phyloP scores from a whole-genome alignment of 2,329 filamentous ascomycete genomes.

The Penicillium fuscoglaucum region DNA sequence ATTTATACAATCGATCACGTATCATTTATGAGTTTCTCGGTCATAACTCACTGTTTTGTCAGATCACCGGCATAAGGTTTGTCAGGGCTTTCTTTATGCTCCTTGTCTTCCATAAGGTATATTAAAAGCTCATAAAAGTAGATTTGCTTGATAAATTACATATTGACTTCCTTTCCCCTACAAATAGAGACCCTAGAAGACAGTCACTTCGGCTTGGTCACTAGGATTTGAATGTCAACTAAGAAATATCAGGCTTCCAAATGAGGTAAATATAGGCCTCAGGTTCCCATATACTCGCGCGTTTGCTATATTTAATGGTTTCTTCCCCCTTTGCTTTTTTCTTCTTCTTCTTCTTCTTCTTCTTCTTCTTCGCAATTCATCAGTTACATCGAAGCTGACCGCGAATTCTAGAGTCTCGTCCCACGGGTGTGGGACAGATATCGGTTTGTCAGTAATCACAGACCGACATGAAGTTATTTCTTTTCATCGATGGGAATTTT shows the following conservation, averaged over 20 bases:
- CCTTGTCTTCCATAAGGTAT: not conserved
- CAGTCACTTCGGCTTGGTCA: too few species aligned
- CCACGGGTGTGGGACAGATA: too few species aligned
- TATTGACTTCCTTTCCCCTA: not conserved
- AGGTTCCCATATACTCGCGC: not conserved
- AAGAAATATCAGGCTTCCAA: not conserved
- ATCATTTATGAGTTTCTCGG: not conserved
- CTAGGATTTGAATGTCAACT: too few species aligned
- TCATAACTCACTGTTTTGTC: not conserved
- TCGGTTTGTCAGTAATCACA: too few species aligned
- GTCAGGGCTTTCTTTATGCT: not conserved
- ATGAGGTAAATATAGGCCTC: not conserved
- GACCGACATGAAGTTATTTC: too few species aligned
- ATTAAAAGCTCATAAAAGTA: not conserved
- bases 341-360: not conserved
- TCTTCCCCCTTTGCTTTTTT: not conserved
- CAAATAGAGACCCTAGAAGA: not conserved
- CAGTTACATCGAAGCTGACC: too few species aligned
- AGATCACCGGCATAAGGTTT: not conserved
- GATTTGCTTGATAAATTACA: not conserved
- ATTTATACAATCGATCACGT: not conserved
- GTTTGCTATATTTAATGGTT: not conserved
- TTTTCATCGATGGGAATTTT: too few species aligned
- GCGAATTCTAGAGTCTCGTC: too few species aligned
- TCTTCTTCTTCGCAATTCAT: not conserved